phyloP scores from a whole-genome alignment of 2,329 filamentous ascomycete species.

The Fusarium fracticaudum region DNA sequence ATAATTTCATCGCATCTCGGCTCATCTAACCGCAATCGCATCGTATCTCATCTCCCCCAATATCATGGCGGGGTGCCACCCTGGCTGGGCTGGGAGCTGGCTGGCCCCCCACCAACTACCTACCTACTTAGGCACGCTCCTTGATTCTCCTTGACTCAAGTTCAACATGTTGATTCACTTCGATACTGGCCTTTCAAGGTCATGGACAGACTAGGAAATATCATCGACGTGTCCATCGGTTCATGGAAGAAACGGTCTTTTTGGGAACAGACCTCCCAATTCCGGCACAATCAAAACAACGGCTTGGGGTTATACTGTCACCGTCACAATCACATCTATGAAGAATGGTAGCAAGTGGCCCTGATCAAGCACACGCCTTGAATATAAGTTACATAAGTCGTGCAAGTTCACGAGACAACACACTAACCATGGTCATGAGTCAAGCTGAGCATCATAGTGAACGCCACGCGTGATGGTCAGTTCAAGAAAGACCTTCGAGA shows the following conservation, averaged over 20 bases:
- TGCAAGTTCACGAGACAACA: slow-evolving; percentile 6
- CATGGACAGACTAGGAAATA: background rate
- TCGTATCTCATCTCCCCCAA: slow-evolving; percentile 40
- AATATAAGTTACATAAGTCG: slow-evolving; percentile 9
- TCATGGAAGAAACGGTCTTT: background rate
- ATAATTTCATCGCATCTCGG: slow-evolving; percentile 6
- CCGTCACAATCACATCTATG: background rate
- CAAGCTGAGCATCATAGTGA: slow-evolving; percentile 9
- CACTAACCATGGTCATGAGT: slow-evolving; percentile 9
- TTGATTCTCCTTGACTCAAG: background rate
- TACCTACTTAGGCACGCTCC: slow-evolving; percentile 5
- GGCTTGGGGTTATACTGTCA: background rate
- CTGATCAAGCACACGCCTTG: slow-evolving; percentile 12
- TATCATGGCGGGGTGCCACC: slow-evolving; percentile 26
- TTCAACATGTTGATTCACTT: background rate
- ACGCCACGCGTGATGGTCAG: slow-evolving; percentile 20
- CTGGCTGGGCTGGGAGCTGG: slow-evolving; percentile 6
- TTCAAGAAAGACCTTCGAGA: slow-evolving; percentile 35
- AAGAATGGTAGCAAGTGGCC: background rate
- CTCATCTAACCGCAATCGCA: slow-evolving; percentile 35
- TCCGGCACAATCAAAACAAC: background rate
- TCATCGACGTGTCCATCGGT: background rate
- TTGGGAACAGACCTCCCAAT: background rate
- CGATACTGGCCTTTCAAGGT: background rate
- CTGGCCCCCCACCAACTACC: slow-evolving; percentile 12